phyloP scores from a whole-genome alignment of 257 asterid genomes.

The Datura wrightii region DNA sequence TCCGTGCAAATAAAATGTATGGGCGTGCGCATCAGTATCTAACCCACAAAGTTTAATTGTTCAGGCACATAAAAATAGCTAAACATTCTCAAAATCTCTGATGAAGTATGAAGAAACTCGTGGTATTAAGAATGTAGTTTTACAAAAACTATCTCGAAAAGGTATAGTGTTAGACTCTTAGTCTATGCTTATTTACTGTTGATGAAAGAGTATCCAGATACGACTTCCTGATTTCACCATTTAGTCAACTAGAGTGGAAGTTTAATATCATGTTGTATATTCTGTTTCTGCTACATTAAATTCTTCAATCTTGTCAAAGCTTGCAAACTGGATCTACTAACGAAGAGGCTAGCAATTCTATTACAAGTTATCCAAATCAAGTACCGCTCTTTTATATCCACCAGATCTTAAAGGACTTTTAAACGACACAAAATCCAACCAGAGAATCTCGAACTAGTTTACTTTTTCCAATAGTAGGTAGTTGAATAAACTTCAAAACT shows the following conservation, averaged over 20 bases:
- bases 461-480: neutral
- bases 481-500: neutral
- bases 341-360: no score
- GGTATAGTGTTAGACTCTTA: neutral
- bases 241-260: neutral
- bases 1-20: neutral
- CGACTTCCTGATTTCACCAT: neutral
- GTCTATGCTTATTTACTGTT: neutral
- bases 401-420: neutral
- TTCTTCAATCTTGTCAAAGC: no score
- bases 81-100: neutral
- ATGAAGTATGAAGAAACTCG: neutral
- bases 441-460: neutral
- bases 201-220: neutral
- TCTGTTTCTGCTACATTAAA: no score
- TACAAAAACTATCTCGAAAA: neutral
- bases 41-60: neutral
- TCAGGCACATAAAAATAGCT: conserved; percentile 15
- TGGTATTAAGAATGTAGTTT: neutral
- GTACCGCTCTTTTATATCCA: neutral
- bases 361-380: conserved; percentile 10
- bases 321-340: no score
- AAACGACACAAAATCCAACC: neutral
- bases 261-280: neutral
- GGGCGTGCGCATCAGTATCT: neutral